phyloP scores from a whole-genome alignment of 768 basidiomycete genomes.

The Boletus edulis region DNA sequence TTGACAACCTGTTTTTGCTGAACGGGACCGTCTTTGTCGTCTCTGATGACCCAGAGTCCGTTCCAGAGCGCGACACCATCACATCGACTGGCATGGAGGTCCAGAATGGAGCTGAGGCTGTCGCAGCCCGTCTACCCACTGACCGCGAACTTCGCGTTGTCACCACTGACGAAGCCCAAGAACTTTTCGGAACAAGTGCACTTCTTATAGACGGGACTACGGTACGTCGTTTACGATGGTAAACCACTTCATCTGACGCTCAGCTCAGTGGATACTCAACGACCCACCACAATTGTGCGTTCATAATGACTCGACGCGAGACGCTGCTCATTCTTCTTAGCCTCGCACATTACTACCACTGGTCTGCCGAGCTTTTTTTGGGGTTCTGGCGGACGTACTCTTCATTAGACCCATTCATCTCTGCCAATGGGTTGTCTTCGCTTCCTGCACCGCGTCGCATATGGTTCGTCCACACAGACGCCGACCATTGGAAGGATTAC shows the following conservation, averaged over 20 bases:
- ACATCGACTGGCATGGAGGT: constrained; percentile 69
- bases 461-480: constrained; percentile 72
- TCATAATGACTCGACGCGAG: too few relatives aligned
- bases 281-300: constrained; percentile 84
- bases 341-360: constrained; percentile 92
- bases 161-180: constrained; percentile 59
- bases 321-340: constrained; percentile 33
- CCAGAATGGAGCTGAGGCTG: constrained; percentile 51
- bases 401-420: constrained; percentile 70
- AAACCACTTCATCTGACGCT: constrained; percentile 3
- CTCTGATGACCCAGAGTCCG: constrained; percentile 58
- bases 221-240: constrained; percentile 36
- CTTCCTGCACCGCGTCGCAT: constrained; percentile 75
- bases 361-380: constrained; percentile 88
- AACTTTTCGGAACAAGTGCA: constrained; percentile 71
- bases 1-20: constrained; percentile 77
- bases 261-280: constrained; percentile 67
- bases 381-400: constrained; percentile 92
- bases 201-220: constrained; percentile 75
- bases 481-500: constrained; percentile 87
- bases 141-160: constrained; percentile 80
- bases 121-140: constrained; percentile 62
- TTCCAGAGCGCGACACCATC: constrained; percentile 68
- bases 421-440: constrained; percentile 59
- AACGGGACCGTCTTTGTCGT: constrained; percentile 86